Evolutionary conservation across 2,329 filamentous ascomycete genomes (phyloP), one percentile per base, ranked within the genome.

Genomic region (Fusarium acutatum): DNA sequence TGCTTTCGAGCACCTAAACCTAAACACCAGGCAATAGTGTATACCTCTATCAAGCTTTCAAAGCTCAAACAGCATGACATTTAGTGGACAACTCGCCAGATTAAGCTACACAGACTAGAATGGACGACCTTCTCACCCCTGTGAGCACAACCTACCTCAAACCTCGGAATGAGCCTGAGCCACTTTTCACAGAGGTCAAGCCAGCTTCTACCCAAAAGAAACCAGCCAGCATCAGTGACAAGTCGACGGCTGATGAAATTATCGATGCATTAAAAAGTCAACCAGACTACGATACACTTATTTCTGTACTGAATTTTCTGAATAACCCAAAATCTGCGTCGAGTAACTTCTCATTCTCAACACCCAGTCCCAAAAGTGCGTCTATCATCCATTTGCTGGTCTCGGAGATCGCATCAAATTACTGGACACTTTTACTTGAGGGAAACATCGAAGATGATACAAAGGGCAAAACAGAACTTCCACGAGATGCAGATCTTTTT

Each of bases 311-410:
- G 43, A 80, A 80, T 18, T 91, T 88, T 72, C 82, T 94, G 8
- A 76, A 80, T 30, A 76, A 81, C 24, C 53, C 73, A 40, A 50
- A 71, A n/a, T 57, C 66, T 47, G 53, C 49, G 3, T 43, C 75
- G 6, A 67, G 70, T 22, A 47, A 62, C 11, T 80, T 82, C 59
- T 71, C 66, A 22, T 64, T 82, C 15, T 77, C 77, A 15, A 60
- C 66, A 6, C 91, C 94, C 7, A 88, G 88, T 37, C 91, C 95
- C 3, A 84, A 90, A 69, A 89, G 91, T 64, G 91, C 94, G 26
- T 93, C 95, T 75, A 89, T 98, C 37, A 86, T 96, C 59, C 91
- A 95, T 78, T 84, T 89, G 7, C 83, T 99, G 40, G 90, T 97
- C 66, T 91, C 88, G 22, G 89, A 91, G 37, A 95, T 93, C 32